Evolutionary conservation across 768 basidiomycete genomes (phyloP), one percentile per base, ranked within the genome.

Genomic region (Mycena filopes): DNA sequence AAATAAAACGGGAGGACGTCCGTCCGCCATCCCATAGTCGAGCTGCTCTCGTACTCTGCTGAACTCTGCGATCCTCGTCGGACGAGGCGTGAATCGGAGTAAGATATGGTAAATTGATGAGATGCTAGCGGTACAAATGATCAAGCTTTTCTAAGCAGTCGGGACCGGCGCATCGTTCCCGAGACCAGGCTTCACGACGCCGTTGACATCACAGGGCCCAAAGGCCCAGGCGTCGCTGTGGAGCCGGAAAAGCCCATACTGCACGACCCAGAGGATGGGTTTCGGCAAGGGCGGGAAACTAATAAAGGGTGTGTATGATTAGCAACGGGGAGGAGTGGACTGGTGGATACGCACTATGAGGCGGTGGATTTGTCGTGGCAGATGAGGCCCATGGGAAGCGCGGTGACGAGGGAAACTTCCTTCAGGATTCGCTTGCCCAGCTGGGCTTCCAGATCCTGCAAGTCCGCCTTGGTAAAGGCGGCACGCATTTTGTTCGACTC

Each of bases 161-260:
- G n/a, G n/a, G n/a, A n/a, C n/a, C n/a, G n/a, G n/a, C n/a, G n/a
- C n/a, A n/a, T n/a, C 60, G n/a, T 68, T 68, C 25, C 62, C 66
- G 4, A 68, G 46, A 2, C 66, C 66, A 31, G 67, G 57, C 41
- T 68, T 64, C 13, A 64, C 31, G 21, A 45, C 43, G 25, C 77
- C 75, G 48, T 69, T 57, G n/a, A 73, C 63, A 68, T 77, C 76
- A 25, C 70, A 69, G 9, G 77, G 74, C 8, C 73, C 77, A 50
- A 77, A 77, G 15, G 64, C 71, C 76, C 78, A 79, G 18, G 76
- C 71, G 8, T 75, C 73, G 15, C 63, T 70, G 48, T 77, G 69
- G 31, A 63, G 70, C 40, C 73, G 59, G 11, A 66, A 75, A 21
- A 75, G 70, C 55, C 67, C 76, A 49, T 71, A 74, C 46, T 68